Evolutionary conservation across 768 basidiomycete genomes (phyloP), one percentile per base, ranked within the genome.

Genomic region (Amanita brunnescens): DNA sequence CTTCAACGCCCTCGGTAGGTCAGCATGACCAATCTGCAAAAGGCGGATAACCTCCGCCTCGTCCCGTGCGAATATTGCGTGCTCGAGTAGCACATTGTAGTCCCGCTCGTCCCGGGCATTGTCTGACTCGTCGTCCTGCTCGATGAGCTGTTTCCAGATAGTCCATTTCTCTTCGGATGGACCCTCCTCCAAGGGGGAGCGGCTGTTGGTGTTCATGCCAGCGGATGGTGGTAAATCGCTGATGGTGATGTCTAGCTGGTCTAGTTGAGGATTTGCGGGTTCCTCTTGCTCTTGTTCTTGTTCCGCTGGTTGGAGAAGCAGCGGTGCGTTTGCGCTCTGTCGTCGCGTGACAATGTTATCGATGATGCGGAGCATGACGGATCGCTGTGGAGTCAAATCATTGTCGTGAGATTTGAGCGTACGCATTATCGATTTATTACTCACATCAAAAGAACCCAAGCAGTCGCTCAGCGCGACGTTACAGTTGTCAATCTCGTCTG

Each of bases 1-100:
- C 68, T 85, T 85, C 62, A 87, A 77, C 3, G 85, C 84, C 65
- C 87, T 86, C 1, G 81, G 81, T 71, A 87, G 79, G 62, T 85
- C 83, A 38, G 77, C 74, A 30, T 77, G 66, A 30, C 74, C 72
- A 35, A 83, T 75, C 51, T 82, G 77, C 33, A 87, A 64, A 20
- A 80, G 73, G 6, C 67, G 61, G 39, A 85, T 64, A 71, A 87
- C 76, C 53, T 76, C 75, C 2, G 68, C 70, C 57, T 87, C 86
- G 55, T 70, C 79, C 48, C 77, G 74, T 2, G 74, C 67, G 43
- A 69, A 63, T 33, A 85, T 63, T 14, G 81, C 82, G 0, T 65
- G 62, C 21, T 75, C 72, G 64, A 88, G 75, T 38, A 80, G 70
- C 43, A 63, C 61, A 1, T 79, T 60, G 21, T 86, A 62, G 51